A percentile compares a stretch with the other conserved stretches of the same genome.
Evolutionary conservation across 2,329 filamentous ascomycete species (phyloP).

Genomic region (Penicillium paneum): DNA sequence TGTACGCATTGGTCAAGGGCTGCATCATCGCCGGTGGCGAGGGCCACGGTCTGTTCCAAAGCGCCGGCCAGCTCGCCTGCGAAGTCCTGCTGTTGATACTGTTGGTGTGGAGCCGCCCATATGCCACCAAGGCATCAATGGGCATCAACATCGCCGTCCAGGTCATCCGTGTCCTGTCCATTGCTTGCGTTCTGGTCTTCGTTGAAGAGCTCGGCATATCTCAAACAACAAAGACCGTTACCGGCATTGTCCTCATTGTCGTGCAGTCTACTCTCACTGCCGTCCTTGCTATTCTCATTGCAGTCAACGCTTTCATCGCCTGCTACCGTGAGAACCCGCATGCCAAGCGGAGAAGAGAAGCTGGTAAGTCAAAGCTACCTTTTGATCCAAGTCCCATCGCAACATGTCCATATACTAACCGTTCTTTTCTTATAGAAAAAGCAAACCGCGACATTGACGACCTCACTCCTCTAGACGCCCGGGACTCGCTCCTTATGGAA

Average conservation of each 20-base stretch:
- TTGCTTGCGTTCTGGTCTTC: conserved; percentile 85
- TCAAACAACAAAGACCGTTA: conserved; percentile 90
- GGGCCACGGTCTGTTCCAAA: conserved; percentile 79
- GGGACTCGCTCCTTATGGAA: conserved; percentile 66
- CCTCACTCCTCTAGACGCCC: conserved; percentile 80
- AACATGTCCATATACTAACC: conserved; percentile 21
- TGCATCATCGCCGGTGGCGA: conserved; percentile 80
- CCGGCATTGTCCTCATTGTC: conserved; percentile 88
- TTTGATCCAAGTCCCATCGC: neutral
- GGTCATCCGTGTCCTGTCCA: conserved; percentile 80
- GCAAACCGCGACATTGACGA: conserved; percentile 71
- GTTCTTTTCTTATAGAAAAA: conserved; percentile 59
- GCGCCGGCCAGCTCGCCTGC: conserved; percentile 72
- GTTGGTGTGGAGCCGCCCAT: conserved; percentile 81
- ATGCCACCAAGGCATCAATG: conserved; percentile 80
- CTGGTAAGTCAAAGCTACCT: conserved; percentile 60
- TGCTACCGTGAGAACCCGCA: conserved; percentile 88
- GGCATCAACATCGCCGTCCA: conserved; percentile 93
- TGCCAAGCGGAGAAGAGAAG: conserved; percentile 79
- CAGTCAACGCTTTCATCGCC: conserved; percentile 79
- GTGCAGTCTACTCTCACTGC: conserved; percentile 82
- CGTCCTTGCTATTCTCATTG: conserved; percentile 79
- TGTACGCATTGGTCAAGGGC: conserved; percentile 89
- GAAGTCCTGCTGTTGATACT: conserved; percentile 76
- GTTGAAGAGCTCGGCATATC: conserved; percentile 87